phyloP scores from a whole-genome alignment of 2,329 filamentous ascomycete genomes.

The Hypocrella siamensis region DNA sequence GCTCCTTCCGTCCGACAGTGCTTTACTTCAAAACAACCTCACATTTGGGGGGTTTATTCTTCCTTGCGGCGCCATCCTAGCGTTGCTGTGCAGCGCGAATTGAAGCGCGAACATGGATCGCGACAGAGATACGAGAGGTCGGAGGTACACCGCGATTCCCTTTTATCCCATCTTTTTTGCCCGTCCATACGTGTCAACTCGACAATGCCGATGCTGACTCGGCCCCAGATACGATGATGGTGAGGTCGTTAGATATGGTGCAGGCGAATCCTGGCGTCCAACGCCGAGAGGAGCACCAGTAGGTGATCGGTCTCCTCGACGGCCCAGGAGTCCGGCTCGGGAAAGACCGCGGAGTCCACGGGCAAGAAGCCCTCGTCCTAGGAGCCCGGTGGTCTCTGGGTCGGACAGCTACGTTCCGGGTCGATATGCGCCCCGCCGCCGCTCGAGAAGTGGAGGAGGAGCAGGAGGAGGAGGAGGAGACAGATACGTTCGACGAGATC shows the following conservation, averaged over 20 bases:
- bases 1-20: no score
- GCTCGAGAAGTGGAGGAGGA: constrained; percentile 25
- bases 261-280: constrained; percentile 44
- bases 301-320: constrained; percentile 28
- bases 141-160: constrained; percentile 15
- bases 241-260: constrained; percentile 45
- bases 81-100: no score
- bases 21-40: no score
- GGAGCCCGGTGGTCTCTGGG: constrained; percentile 19
- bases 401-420: constrained; percentile 32
- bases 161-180: not conserved
- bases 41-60: no score
- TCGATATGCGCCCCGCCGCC: constrained; percentile 23
- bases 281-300: constrained; percentile 25
- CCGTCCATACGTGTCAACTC: not conserved
- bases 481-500: constrained; percentile 22
- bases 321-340: constrained; percentile 13
- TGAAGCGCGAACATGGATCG: constrained; percentile 18
- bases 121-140: constrained; percentile 17
- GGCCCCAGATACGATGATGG: constrained; percentile 40
- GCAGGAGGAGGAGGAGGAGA: no score
- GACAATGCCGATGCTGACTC: constrained; percentile 3
- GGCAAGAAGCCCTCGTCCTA: constrained; percentile 21
- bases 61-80: no score
- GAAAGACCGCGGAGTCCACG: constrained; percentile 17